Percentiles rank a stretch among this genome's conserved stretches.
These are phyloP conservation scores for Globisporangium cylindrosporum DNA, from an alignment of 352 stramenopile species.

Conservation along the genomic window DNA sequence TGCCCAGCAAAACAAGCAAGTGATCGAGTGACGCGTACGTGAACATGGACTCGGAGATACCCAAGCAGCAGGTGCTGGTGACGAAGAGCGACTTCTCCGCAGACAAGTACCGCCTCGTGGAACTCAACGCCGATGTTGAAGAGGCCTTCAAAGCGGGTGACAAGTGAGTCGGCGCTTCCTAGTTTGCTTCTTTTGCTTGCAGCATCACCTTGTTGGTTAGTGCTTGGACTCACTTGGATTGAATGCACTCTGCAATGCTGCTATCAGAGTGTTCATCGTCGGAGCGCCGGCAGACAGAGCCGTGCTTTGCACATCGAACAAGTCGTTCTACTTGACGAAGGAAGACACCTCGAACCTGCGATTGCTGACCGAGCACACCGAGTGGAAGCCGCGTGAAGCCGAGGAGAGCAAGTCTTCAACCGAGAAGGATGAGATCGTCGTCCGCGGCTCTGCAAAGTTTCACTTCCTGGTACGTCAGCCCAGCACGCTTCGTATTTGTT, in stretches of 20 bases:
- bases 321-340: constrained; percentile 73
- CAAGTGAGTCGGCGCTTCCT: constrained; percentile 28
- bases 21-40: neutral
- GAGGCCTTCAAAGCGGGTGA: constrained; percentile 40
- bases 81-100: constrained; percentile 49
- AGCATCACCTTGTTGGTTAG: neutral
- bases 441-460: constrained; percentile 52
- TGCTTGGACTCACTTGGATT: neutral
- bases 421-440: constrained; percentile 30
- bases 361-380: constrained; percentile 54
- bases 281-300: constrained; percentile 49
- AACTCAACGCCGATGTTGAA: constrained; percentile 68
- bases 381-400: constrained; percentile 41
- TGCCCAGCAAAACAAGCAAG: neutral
- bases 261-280: constrained; percentile 60
- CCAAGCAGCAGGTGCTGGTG: constrained; percentile 33
- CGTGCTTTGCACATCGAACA: constrained; percentile 65
- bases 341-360: constrained; percentile 83
- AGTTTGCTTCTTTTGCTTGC: neutral
- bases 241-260: constrained; percentile 2
- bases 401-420: constrained; percentile 7
- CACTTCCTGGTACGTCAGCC: constrained; percentile 57
- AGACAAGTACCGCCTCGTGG: constrained; percentile 56
- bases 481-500: neutral
- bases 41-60: neutral